Percentiles rank a stretch among this genome's conserved stretches.
Conservation (phyloP, 129 eudicot species). For the Rutidosis leptorrhynchoides region DNA sequence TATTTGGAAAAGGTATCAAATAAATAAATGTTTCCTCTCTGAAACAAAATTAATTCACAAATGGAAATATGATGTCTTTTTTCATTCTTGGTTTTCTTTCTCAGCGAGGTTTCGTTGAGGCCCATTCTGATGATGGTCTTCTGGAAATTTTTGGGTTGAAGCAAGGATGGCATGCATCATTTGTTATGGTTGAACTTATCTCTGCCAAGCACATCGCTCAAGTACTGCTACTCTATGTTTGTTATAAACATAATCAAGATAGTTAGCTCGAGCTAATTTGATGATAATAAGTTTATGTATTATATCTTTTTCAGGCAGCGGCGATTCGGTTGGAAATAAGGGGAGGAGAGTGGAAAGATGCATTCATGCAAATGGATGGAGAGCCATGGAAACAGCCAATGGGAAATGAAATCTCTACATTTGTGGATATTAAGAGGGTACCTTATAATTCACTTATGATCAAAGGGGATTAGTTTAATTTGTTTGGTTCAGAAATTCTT, state of each 20-base stretch:
- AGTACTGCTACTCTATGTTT: constrained; percentile 43
- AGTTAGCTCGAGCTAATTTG: not conserved
- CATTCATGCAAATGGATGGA: constrained; percentile 91
- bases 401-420: constrained; percentile 66
- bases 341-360: constrained; percentile 89
- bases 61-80: too few relatives aligned
- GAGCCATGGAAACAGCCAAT: constrained; percentile 99
- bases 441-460: constrained; percentile 76
- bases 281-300: not conserved
- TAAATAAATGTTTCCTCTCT: too few relatives aligned
- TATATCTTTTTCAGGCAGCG: constrained; percentile 51
- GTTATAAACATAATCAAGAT: too few relatives aligned
- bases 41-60: too few relatives aligned
- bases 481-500: too few relatives aligned
- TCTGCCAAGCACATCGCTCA: constrained; percentile 97
- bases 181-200: constrained; percentile 91
- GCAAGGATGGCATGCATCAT: constrained; percentile 99
- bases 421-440: constrained; percentile 77
- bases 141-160: constrained; percentile 89
- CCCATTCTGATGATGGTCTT: constrained; percentile 83
- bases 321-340: constrained; percentile 73
- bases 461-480: constrained; percentile 29
- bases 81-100: not conserved
- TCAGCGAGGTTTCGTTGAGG: constrained; percentile 95
- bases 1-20: constrained; percentile 82